phyloP scores from a whole-genome alignment of 257 asterid species.

The Primulina huaijiensis region DNA sequence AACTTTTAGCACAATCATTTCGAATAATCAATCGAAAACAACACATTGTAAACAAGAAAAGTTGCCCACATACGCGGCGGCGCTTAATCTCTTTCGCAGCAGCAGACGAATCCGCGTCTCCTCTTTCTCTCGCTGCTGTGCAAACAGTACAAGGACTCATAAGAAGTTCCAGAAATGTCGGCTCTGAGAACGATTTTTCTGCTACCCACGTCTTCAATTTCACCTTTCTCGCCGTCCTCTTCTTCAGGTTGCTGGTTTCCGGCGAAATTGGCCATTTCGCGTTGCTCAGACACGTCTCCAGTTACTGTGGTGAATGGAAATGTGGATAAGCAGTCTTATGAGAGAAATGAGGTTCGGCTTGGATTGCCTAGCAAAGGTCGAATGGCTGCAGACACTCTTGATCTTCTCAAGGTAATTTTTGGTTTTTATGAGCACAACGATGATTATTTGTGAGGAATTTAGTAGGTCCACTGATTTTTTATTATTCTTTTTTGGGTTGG shows the following conservation, averaged over 20 bases:
- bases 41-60: too few species aligned
- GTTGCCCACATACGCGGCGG: too few species aligned
- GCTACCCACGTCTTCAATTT: not conserved
- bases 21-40: too few species aligned
- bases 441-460: not conserved
- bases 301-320: conserved; percentile 51
- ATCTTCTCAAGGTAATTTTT: conserved; percentile 69
- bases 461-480: conserved; percentile 8
- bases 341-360: conserved; percentile 74
- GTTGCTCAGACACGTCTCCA: conserved; percentile 55
- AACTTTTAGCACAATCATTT: too few species aligned
- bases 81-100: too few species aligned
- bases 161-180: not conserved
- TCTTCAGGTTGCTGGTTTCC: not conserved
- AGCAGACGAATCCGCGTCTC: too few species aligned
- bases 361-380: conserved; percentile 99
- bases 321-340: conserved; percentile 34
- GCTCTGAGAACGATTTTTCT: not conserved
- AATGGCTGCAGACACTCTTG: conserved; percentile 87
- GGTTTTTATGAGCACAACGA: not conserved
- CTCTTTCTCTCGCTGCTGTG: too few species aligned
- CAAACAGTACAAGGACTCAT: too few species aligned
- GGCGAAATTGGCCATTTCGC: conserved; percentile 44
- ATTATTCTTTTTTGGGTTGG: not conserved
- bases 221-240: not conserved